Evolutionary conservation across 2,329 filamentous ascomycete species (phyloP).

Genomic region (Chaetomiaceae sp.): DNA sequence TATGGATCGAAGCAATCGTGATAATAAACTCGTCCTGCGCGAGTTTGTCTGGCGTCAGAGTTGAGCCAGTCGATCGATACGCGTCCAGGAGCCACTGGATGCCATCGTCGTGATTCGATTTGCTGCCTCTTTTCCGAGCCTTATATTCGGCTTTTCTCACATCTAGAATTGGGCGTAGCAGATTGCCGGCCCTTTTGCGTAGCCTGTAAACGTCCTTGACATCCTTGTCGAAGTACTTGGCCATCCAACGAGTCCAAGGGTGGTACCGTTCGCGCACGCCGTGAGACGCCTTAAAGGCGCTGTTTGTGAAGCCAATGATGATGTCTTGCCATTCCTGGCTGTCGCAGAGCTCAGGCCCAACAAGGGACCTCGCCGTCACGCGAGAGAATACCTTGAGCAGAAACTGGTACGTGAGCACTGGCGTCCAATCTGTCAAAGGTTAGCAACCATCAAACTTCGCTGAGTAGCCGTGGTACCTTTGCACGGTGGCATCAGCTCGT

Average conservation of each 20-base stretch:
- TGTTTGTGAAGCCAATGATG: neutral
- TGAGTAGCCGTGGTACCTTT: neutral
- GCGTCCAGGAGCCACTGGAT: neutral
- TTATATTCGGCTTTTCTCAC: neutral
- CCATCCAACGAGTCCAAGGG: neutral
- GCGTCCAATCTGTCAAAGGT: neutral
- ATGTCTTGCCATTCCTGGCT: neutral
- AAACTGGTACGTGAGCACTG: neutral
- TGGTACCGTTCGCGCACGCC: neutral
- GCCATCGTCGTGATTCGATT: neutral
- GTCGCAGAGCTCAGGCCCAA: neutral
- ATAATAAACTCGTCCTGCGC: neutral
- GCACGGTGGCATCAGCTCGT: neutral
- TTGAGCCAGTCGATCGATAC: neutral
- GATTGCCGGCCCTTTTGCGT: neutral
- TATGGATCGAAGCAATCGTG: neutral
- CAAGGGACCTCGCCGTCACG: neutral
- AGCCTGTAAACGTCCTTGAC: neutral
- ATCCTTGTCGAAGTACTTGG: neutral
- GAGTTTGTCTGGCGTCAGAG: neutral
- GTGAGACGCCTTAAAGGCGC: neutral
- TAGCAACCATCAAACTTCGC: neutral
- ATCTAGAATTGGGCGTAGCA: neutral
- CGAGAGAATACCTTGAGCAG: neutral
- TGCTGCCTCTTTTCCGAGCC: neutral